Evolutionary conservation across 2,329 filamentous ascomycete genomes (phyloP), one percentile per base, ranked within the genome.

Genomic region (Ambrosiella cleistominuta): DNA sequence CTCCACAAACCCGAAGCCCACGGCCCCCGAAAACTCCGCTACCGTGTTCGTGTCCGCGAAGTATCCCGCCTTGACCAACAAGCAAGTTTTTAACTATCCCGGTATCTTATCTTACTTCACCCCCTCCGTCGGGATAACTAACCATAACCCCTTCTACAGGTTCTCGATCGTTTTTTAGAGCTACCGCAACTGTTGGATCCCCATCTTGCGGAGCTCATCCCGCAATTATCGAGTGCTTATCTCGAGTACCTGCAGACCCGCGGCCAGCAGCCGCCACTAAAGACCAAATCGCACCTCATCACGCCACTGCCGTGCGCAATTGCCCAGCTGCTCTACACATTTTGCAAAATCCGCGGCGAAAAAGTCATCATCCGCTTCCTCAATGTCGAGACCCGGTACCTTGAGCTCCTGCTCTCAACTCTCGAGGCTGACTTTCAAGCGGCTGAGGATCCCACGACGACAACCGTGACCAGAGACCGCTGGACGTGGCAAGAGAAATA

Each of bases 291-390:
- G 59, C 66, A 73, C 57, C 68, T 78, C 8, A 65, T 81, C 12
- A 70, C 74, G 19, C 76, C 82, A 0, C 70, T 88, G 0, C 78
- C 83, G 27, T 76, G 78, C 61, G 89, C 88, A 3, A 82, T 95
- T 88, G 85, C 68, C 80, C 78, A 62, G 74, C 37, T 97, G 1
- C 70, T 98, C 40, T 97, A 97, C 67, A 85, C 84, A 0, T 85
- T 98, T 61, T 96, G 89, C 75, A 98, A 98, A 70, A 85, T 97
- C 55, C 81, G 93, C 57, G 91, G 93, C 27, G 83, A 93, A 67
- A 97, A 97, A 69, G 85, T 98, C 56, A 84, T 98, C 64, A 82
- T 89, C 56, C 81, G 88, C 47, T 96, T 97, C 66, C 74, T 98
- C 63, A 91, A 86, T 67, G 95, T 93, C 63, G 93, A 97, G 68